Evolutionary conservation across 2,329 filamentous ascomycete genomes (phyloP), one percentile per base, ranked within the genome.

Genomic region (Colletotrichum spaethianum): DNA sequence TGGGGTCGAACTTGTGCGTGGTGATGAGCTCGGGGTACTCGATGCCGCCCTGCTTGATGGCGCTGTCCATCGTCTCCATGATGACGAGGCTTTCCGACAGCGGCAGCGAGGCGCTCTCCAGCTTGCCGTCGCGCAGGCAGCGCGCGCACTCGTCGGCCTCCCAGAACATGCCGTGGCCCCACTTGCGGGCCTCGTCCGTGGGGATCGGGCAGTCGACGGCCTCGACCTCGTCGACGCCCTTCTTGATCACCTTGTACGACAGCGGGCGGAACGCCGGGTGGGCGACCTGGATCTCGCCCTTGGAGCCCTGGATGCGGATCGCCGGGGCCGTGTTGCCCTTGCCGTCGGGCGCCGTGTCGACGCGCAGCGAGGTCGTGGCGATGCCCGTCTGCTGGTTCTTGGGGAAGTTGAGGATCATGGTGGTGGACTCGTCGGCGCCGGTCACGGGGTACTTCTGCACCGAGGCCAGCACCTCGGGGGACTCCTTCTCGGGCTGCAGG

Each of bases 111-210:
- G 88, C 87, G 79, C 94, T 94, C 85, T 97, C 92, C 77, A 92
- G 88, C 82, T 90, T 91, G 28, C 94, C 93, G 79, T 96, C 94
- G 53, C 92, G 86, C 69, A 97, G 79, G 75, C 93, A 94, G 56
- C 91, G 87, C 36, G 92, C 93, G 75, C 90, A 92, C 84, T 94
- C 93, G 80, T 95, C 93, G 1, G 94, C 94, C 81, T 95, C 93
- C 92, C 92, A 96, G 83, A 94, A 96, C 93, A 97, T 96, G 61
- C 94, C 94, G 75, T 94, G 92, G 14, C 94, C 94, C 83, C 84
- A 87, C 75, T 78, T 75, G 33, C 83, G 60, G 79, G 40, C 85
- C 82, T 75, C 82, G 76, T 90, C 88, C 67, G 80, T 79, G 50
- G 89, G 88, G 53, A 89, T 86, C 16, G 87, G 86, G 77, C 84